Conservation (phyloP, 805 yeast genomes). For the Saccharomycopsis olivae region DNA sequence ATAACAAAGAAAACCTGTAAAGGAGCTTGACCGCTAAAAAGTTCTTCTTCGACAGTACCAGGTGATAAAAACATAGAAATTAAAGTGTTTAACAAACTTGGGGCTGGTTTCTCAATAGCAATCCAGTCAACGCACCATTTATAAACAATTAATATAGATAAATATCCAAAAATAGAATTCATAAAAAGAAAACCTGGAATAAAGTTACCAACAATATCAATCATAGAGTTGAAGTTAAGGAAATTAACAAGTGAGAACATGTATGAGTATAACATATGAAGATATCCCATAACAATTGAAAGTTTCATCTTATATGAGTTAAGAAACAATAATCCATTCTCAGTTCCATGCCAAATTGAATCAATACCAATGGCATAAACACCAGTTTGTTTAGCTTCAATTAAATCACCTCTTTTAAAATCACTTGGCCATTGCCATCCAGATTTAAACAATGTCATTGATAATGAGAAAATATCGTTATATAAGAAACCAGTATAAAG, state of each 20-base stretch:
- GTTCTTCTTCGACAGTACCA: slow-evolving; percentile 53
- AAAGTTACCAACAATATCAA: slow-evolving; percentile 64
- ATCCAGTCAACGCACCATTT: slow-evolving; percentile 72
- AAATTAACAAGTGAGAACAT: slow-evolving; percentile 58
- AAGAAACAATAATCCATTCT: slow-evolving; percentile 55
- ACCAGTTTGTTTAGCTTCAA: slow-evolving; percentile 39
- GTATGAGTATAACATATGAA: slow-evolving; percentile 65
- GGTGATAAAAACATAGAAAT: slow-evolving; percentile 70
- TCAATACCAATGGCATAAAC: slow-evolving; percentile 57
- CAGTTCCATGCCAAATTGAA: slow-evolving; percentile 75
- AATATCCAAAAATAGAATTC: slow-evolving; percentile 69
- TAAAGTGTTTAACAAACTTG: slow-evolving; percentile 64
- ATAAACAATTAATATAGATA: slow-evolving; percentile 54
- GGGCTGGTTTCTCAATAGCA: slow-evolving; percentile 50
- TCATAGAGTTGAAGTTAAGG: slow-evolving; percentile 42
- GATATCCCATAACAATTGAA: slow-evolving; percentile 64
- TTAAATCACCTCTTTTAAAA: slow-evolving; percentile 38
- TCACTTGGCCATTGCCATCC: slow-evolving; percentile 61
- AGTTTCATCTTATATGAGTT: slow-evolving; percentile 73
- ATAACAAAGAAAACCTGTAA: slow-evolving; percentile 49
- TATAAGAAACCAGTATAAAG: slow-evolving; percentile 67
- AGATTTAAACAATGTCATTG: slow-evolving; percentile 54
- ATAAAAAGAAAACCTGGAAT: slow-evolving; percentile 64
- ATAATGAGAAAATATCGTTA: slow-evolving; percentile 61
- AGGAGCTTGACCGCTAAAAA: slow-evolving; percentile 53